Base-by-base conservation (phyloP, 129 eudicot species). In the Helianthus tuberosus region DNA sequence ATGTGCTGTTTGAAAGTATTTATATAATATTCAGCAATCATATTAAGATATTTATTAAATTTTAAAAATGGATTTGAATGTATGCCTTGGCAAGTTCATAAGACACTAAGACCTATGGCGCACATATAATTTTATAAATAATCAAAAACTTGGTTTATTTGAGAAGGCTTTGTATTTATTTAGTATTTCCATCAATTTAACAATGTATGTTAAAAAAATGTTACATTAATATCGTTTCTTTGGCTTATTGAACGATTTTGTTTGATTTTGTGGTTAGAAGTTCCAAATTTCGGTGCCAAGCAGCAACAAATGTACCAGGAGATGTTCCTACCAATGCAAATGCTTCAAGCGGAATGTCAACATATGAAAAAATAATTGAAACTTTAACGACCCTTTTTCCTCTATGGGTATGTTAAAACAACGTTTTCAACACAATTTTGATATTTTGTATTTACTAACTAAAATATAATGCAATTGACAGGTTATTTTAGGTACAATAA, bases 331-430 rank as follows among this genome's bases (percentile, higher is more conserved):
- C 77, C 62, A 77, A 55, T 78, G 52, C 70, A 73, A 77, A 57
- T 75, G 57, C 71, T 78, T 74, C 97, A 20, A 81, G 76, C 44
- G 87, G 74, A 77, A 80, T 94, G 90, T 79, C 84, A 80, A 89
- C 89, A 76, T 94, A 94, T 68, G 97, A 94, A 84, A 83, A 66
- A 81, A 81, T 89, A 68, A 91, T 94, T 66, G 97, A 94, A 84
- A 91, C 96, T 11, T 82, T 94, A 82, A 94, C 99, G 9, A 94
- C 99, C 49, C 96, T 94, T 76, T 94, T 94, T 89, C 99, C 99
- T 71, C 66, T 90, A 58, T 94, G 99, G 99, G 99, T 94, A 85
- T 75, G 96, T 75, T 60, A 58, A 9, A 64, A 58, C 48, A 49
- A 60, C 8, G 1, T 29, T n/a, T 44, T 72, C 36, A 73, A 54